Conservation (phyloP, 495 filamentous ascomycete genomes). For the Penicillium subrubescens region DNA sequence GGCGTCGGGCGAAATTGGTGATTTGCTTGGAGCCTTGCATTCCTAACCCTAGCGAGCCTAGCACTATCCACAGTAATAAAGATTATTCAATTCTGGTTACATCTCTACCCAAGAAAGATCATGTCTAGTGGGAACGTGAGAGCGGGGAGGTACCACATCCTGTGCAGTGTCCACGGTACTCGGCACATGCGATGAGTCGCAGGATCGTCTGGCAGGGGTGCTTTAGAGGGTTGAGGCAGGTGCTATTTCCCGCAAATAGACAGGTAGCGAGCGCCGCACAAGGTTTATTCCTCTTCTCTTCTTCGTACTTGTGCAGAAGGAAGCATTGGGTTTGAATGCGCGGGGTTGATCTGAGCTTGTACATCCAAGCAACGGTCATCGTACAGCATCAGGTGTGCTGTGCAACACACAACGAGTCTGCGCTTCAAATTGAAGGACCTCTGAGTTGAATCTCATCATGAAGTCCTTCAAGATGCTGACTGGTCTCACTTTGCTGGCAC, state of each 20-base stretch:
- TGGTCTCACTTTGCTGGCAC: slow-evolving; percentile 8
- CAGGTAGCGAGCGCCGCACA: not conserved
- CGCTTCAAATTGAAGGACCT: not conserved
- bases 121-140: not conserved
- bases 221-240: not conserved
- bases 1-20: not conserved
- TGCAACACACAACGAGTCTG: not conserved
- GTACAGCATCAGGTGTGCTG: not conserved
- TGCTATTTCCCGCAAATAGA: not conserved
- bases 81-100: not conserved
- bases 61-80: not conserved
- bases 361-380: not conserved
- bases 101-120: not conserved
- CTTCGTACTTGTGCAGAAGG: not conserved
- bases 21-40: not conserved
- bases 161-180: slow-evolving; percentile 7
- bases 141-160: not conserved
- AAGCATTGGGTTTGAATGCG: not conserved
- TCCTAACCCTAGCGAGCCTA: not conserved
- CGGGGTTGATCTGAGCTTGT: not conserved
- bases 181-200: not conserved
- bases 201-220: not conserved
- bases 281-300: not conserved
- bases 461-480: slow-evolving; percentile 14
- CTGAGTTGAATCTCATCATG: slow-evolving; percentile 3